These are phyloP conservation scores for Coleophoma crateriformis DNA, from an alignment of 2,329 filamentous ascomycete species.

Conservation along the genomic window DNA sequence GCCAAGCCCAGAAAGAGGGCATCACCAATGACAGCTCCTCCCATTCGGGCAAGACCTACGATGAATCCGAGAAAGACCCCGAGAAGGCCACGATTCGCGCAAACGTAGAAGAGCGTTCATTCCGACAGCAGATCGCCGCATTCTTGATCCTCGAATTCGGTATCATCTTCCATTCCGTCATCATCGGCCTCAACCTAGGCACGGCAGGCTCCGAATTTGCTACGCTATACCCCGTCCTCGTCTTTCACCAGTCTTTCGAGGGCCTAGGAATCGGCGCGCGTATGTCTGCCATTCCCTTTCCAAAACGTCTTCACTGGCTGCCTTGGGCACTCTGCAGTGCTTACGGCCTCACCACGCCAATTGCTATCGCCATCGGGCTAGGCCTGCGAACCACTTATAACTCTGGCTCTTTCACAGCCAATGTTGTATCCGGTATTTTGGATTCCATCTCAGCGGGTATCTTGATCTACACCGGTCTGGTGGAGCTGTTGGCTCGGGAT, in stretches of 20 bases:
- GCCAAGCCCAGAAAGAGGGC: slow-evolving; percentile 11
- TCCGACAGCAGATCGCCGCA: slow-evolving; percentile 37
- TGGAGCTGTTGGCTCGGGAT: slow-evolving; percentile 42
- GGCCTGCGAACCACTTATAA: slow-evolving; percentile 37
- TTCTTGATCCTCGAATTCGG: slow-evolving; percentile 36
- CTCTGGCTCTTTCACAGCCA: slow-evolving; percentile 33
- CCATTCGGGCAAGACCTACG: slow-evolving; percentile 12
- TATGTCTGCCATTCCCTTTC: slow-evolving; percentile 50
- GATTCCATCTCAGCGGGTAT: slow-evolving; percentile 43
- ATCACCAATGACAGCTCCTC: neutral
- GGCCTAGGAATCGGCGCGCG: slow-evolving; percentile 57
- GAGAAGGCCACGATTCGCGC: slow-evolving; percentile 4
- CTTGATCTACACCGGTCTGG: slow-evolving; percentile 42
- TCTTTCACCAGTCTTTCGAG: slow-evolving; percentile 61
- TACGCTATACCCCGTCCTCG: slow-evolving; percentile 52
- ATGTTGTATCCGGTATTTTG: slow-evolving; percentile 38
- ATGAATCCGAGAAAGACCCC: slow-evolving; percentile 6
- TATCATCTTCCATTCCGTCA: slow-evolving; percentile 58
- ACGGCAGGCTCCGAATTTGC: slow-evolving; percentile 52
- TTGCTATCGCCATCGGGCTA: slow-evolving; percentile 43
- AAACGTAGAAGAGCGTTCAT: slow-evolving; percentile 24
- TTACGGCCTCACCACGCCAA: slow-evolving; percentile 46
- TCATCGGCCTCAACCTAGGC: slow-evolving; percentile 57
- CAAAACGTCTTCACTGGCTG: slow-evolving; percentile 32
- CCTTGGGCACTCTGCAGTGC: slow-evolving; percentile 42